phyloP scores from a whole-genome alignment of 108 stramenopile species.

The Mayamaea pseudoterrestris region DNA sequence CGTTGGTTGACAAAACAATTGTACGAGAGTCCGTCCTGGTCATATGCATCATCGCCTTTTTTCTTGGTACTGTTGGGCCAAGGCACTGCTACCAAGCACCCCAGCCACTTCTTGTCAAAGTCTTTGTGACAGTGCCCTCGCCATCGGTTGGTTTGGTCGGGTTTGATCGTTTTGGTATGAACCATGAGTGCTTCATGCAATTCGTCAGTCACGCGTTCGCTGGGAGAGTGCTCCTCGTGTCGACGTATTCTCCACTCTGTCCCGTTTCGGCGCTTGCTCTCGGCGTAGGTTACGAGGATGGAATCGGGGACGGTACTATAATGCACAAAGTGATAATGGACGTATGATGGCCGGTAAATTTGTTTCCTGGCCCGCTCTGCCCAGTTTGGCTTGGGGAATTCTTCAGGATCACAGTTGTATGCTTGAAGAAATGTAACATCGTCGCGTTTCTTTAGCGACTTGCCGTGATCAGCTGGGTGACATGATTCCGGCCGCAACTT shows the following conservation, averaged over 20 bases:
- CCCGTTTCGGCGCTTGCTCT: constrained; percentile 10
- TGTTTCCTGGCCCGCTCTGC: constrained; percentile 68
- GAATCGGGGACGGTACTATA: constrained; percentile 58
- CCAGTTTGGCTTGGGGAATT: constrained; percentile 49
- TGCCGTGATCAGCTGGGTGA: not conserved
- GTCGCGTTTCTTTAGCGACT: constrained; percentile 18
- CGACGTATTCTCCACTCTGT: constrained; percentile 7
- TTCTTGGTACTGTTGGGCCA: constrained; percentile 23
- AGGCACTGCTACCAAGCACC: constrained; percentile 41
- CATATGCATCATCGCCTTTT: constrained; percentile 7
- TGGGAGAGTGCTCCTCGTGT: constrained; percentile 14
- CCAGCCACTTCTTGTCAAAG: constrained; percentile 18
- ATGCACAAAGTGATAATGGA: constrained; percentile 71
- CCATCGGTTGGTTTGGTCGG: constrained; percentile 26
- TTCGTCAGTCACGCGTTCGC: constrained; percentile 41
- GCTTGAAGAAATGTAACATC: constrained; percentile 60
- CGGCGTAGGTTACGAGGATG: constrained; percentile 18
- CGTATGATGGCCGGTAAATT: constrained; percentile 66
- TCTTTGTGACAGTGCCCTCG: constrained; percentile 23
- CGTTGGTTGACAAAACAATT: constrained; percentile 74
- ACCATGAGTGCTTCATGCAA: constrained; percentile 64
- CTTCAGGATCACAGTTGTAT: constrained; percentile 69
- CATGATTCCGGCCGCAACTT: constrained; percentile 8
- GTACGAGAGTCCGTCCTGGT: constrained; percentile 47
- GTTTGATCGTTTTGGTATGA: constrained; percentile 52